Base-by-base conservation (phyloP, 2,329 filamentous ascomycete species). In the Aspergillaceae sp. region DNA sequence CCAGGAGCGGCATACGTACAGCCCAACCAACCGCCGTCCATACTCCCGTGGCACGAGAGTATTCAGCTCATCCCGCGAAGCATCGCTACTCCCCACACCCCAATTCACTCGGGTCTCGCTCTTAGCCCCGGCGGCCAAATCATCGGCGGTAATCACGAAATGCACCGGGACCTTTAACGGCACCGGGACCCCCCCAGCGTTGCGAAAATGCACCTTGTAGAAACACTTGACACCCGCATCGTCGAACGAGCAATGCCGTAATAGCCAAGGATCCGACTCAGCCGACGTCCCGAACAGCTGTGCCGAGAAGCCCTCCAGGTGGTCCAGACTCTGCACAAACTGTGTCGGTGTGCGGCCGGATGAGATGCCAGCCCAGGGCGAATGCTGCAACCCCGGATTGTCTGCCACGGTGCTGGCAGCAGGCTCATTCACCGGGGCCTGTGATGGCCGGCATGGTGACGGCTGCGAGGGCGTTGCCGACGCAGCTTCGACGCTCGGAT, bases 191-290 rank as follows among this genome's bases (percentile, higher is more conserved):
- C 65, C 65, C 2, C 65, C 65, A 4, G 62, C 65, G 48, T 67
- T 65, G n/a, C 65, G 62, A 44, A 64, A 60, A 45, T 66, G 62
- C 6, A 67, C 53, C 42, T 61, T 62, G 48, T 66, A 60, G 29
- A 67, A 64, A 26, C 55, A 54, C 6, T 61, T 58, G 46, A 68
- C 56, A 1, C 64, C 65, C 26, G 60, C 53, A 41, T 67, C 63
- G 42, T 68, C 63, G 40, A 65, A 67, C 7, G 56, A 58, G 46
- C 63, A 66, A 47, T 68, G 65, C 11, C 64, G 48, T 19, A 66
- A 51, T 3, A 67, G 52, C 61, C 64, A 66, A 0, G 63, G 63
- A 40, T 66, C 63, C 5, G 60, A 63, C 37, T 65, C 63, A 27
- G 62, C 58, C 4, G 64, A 65, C 1, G 55, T 55, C 1, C 62